Evolutionary conservation across 768 basidiomycete genomes (phyloP), one percentile per base, ranked within the genome.

Genomic region (Russula emetica): DNA sequence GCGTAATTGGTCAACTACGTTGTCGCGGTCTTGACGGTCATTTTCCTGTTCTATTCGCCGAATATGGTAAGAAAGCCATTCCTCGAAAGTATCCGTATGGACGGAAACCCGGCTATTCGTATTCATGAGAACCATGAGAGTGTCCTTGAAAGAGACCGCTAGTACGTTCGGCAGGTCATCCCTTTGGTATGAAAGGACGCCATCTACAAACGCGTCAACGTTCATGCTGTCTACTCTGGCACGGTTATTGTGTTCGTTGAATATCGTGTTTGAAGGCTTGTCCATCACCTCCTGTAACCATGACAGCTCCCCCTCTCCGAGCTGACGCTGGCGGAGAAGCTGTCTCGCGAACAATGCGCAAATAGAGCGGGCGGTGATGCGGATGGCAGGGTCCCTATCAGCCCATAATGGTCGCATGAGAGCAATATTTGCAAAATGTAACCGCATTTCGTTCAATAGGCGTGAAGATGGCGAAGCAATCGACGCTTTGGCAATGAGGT

Each of bases 71-170:
- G 22, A 42, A 34, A 62, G 36, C n/a, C 10, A 10, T 24, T 9
- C 18, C 6, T 34, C 13, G 16, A 57, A 51, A 14, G 22, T 24
- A 22, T 40, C 7, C 11, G 34, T 26, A 5, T 2, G 47, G 34
- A 62, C 9, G 30, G 20, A n/a, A 16, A 22, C 24, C 55, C 24
- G 36, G 49, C 26, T 49, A 34, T 32, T 55, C 34, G 30, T 24
- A 2, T 18, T 38, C 62, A 47, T 58, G 8, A 63, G 51, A 38
- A 58, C 58, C 16, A 11, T 24, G 24, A 63, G 62, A 6, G 62
- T 63, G 3, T 58, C 49, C 2, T 22, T 32, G 44, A 58, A 58
- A 22, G 14, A 14, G 14, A 13, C 18, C 6, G 20, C 42, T 13
- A 51, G 28, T 32, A 5, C 2, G 36, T 16, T 18, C 22, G 54